Evolutionary conservation across 2,329 filamentous ascomycete genomes (phyloP).

Genomic region (Pseudocercospora cruenta): DNA sequence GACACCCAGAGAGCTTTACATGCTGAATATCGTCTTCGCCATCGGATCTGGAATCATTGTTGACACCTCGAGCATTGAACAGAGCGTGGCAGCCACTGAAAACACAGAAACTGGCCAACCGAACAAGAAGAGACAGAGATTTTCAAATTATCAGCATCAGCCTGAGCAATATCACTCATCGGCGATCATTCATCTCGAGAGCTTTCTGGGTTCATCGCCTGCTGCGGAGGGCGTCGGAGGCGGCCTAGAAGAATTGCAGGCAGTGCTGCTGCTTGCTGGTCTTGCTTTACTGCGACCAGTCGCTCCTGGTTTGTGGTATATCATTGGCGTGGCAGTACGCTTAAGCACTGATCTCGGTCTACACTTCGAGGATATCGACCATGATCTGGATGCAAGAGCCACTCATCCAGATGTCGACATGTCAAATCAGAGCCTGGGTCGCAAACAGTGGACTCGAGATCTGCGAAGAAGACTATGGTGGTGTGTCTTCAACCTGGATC

Average conservation of each 20-base stretch:
- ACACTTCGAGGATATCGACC: slow-evolving; percentile 82
- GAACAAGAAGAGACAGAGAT: slow-evolving; percentile 55
- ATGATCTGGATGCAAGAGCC: slow-evolving; percentile 51
- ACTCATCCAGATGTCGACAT: slow-evolving; percentile 24
- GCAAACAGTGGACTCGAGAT: slow-evolving; percentile 83
- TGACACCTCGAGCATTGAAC: slow-evolving; percentile 49
- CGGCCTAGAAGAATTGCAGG: slow-evolving; percentile 89
- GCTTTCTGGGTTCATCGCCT: slow-evolving; percentile 72
- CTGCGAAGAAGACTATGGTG: slow-evolving; percentile 88
- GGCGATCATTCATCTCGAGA: slow-evolving; percentile 87
- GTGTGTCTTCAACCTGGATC: slow-evolving; percentile 89
- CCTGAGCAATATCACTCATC: slow-evolving; percentile 97
- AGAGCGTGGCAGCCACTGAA: slow-evolving; percentile 34
- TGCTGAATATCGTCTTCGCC: slow-evolving; percentile 95
- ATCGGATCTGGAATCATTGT: slow-evolving; percentile 94
- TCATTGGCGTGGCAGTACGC: slow-evolving; percentile 88
- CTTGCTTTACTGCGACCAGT: slow-evolving; percentile 91
- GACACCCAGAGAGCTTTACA: slow-evolving; percentile 82
- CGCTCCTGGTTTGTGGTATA: slow-evolving; percentile 94
- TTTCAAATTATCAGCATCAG: slow-evolving; percentile 60
- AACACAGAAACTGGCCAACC: slow-evolving; percentile 36
- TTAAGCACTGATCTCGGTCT: slow-evolving; percentile 88
- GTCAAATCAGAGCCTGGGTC: slow-evolving; percentile 50
- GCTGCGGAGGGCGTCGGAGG: slow-evolving; percentile 72
- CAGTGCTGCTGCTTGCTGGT: slow-evolving; percentile 85